These are phyloP conservation scores for Helotiales sp. DNA, from an alignment of 2,329 filamentous ascomycete species.

Conservation along the genomic window DNA sequence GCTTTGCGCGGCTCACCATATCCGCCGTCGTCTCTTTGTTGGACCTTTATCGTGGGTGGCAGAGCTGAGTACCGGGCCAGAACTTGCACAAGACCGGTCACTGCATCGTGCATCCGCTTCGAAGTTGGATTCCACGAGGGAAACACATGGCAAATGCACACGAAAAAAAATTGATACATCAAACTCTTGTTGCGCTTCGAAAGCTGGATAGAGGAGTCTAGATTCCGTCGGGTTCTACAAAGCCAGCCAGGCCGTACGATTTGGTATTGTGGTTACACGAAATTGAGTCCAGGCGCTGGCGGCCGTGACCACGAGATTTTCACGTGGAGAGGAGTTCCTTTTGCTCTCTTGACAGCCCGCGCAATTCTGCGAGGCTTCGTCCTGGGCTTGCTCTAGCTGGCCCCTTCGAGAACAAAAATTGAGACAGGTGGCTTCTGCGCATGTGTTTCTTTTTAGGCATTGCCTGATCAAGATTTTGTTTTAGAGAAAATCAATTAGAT, in stretches of 20 bases:
- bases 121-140: conserved; percentile 12
- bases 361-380: neutral
- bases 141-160: conserved; percentile 24
- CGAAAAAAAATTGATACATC: conserved; percentile 15
- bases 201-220: neutral
- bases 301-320: conserved; percentile 6
- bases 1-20: conserved; percentile 1
- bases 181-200: neutral
- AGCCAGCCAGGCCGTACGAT: neutral
- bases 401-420: neutral
- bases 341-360: neutral
- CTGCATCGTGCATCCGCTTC: conserved; percentile 20
- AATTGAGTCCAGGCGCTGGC: neutral
- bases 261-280: neutral
- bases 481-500: neutral
- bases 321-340: conserved; percentile 2
- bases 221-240: neutral
- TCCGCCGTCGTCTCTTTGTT: neutral
- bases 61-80: conserved; percentile 1
- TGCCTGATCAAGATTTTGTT: conserved; percentile 1
- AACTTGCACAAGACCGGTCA: conserved; percentile 3
- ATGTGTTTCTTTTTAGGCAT: conserved; percentile 8
- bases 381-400: neutral
- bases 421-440: conserved; percentile 9
- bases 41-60: neutral